These are phyloP conservation scores for Plasmodium vivax DNA, from an alignment of 169 alveolate species.

Conservation along the genomic window DNA sequence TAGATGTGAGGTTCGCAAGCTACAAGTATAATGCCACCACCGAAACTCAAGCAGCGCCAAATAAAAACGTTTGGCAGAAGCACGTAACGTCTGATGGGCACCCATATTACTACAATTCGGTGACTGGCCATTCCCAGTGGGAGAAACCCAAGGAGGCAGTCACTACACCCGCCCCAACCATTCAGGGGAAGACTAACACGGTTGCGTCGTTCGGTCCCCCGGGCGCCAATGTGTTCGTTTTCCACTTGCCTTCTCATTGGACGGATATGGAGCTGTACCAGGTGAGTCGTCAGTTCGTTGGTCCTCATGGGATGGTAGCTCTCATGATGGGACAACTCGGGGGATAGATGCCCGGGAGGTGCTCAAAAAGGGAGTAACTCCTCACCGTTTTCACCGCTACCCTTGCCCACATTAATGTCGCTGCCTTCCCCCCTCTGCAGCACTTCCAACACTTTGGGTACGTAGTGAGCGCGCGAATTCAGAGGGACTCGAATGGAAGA, in stretches of 20 bases:
- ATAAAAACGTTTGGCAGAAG: constrained; percentile 86
- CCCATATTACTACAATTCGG: constrained; percentile 87
- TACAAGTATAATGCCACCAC: constrained; percentile 23
- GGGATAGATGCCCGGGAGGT: background rate
- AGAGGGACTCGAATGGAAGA: constrained; percentile 83
- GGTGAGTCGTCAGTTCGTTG: background rate
- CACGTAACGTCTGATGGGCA: constrained; percentile 88
- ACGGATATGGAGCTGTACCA: constrained; percentile 85
- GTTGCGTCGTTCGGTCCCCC: constrained; percentile 90
- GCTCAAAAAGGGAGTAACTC: background rate
- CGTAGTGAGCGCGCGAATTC: constrained; percentile 87
- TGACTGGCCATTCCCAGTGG: constrained; percentile 91
- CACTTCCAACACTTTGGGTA: constrained; percentile 87
- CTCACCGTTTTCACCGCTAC: background rate
- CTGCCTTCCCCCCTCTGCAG: constrained; percentile 13
- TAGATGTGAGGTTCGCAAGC: constrained; percentile 70
- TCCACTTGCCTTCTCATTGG: constrained; percentile 94
- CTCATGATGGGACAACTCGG: background rate
- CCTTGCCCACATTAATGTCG: no score
- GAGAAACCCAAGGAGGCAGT: constrained; percentile 87
- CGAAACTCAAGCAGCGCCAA: constrained; percentile 69
- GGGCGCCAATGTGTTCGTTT: constrained; percentile 93
- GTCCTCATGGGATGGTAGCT: background rate
- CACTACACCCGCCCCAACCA: constrained; percentile 23
- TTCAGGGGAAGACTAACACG: constrained; percentile 26